Evolutionary conservation across 129 eudicot species (phyloP), one percentile per base, ranked within the genome.

Genomic region (Artemisia argyi): DNA sequence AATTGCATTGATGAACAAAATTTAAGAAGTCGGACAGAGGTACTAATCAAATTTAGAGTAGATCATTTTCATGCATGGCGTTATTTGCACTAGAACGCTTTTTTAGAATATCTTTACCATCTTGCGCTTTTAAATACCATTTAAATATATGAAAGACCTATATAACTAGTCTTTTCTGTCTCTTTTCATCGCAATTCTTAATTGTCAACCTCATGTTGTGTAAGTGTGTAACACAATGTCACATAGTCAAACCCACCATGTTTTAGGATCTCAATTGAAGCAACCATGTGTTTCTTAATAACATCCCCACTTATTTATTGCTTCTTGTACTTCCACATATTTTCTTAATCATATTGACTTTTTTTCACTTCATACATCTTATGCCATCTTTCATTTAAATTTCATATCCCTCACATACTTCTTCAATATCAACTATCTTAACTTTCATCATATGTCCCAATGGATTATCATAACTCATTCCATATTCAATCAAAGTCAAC

Each of bases 271-370:
- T 78, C 42, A 65, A 71, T 62, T 71, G 82, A 78, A 78, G 77
- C 82, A 78, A 63, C 78, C 88, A 76, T 73, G 79, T 82, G 77
- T 73, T 65, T 66, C 84, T 76, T 52, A 75, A 80, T 77, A 28
- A 69, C 70, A 61, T 73, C 78, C 86, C 75, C 69, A 48, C 68
- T 79, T 81, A 82, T 82, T 82, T 76, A 84, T 78, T 83, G 72
- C 81, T 69, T 67, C 52, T 73, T 81, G 82, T 87, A 75, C 85
- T 63, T 73, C 64, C 13, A 28, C 65, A 44, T 67, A 30, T 75
- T 67, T 82, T 53, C 61, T 73, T 81, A 62, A 68, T 66, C 11
- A 69, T 46, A 30, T 76, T 76, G 80, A 76, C 69, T 65, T 82
- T 83, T 55, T 78, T 80, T 62, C 68, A 61, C 39, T 79, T 42